Evolutionary conservation across 371 early-diverging fungal species (phyloP).

Genomic region (Syncephalastrum contaminatum): DNA sequence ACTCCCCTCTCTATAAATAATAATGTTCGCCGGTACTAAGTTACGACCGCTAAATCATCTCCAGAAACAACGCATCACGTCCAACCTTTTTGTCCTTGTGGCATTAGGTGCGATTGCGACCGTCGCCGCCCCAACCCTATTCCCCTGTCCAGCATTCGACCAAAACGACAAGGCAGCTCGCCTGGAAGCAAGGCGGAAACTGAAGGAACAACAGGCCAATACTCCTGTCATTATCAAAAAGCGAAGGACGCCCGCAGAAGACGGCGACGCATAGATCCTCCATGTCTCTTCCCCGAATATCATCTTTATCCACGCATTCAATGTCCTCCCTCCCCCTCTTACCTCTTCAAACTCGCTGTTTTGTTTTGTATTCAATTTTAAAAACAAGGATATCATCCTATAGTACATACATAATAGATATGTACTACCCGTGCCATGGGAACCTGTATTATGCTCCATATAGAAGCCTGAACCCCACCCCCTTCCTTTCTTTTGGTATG

Average conservation of each 20-base stretch:
- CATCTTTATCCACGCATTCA: too few species aligned
- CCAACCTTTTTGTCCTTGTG: constrained; percentile 45
- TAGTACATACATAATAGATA: too few species aligned
- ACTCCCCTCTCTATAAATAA: background rate
- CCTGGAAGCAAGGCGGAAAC: constrained; percentile 39
- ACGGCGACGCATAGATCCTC: background rate
- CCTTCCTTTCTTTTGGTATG: too few species aligned
- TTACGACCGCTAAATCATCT: constrained; percentile 43
- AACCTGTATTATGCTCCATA: too few species aligned
- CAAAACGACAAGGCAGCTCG: constrained; percentile 44
- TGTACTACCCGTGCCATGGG: too few species aligned
- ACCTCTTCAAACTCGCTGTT: too few species aligned
- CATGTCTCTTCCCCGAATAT: too few species aligned
- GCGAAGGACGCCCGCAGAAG: constrained; percentile 11
- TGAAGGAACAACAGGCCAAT: constrained; percentile 26
- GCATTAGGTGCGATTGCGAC: constrained; percentile 46
- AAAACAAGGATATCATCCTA: too few species aligned
- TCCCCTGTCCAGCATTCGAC: constrained; percentile 54
- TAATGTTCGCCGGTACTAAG: constrained; percentile 22
- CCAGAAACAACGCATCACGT: constrained; percentile 50
- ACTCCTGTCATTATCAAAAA: constrained; percentile 32
- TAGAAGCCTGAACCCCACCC: too few species aligned
- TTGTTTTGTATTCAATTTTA: too few species aligned
- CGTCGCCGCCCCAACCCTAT: constrained; percentile 43
- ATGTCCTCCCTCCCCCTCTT: too few species aligned